Percentiles rank a stretch among this genome's conserved stretches.
These are phyloP conservation scores for Xylariaceae sp. DNA, from an alignment of 2,329 filamentous ascomycete genomes.

Conservation along the genomic window DNA sequence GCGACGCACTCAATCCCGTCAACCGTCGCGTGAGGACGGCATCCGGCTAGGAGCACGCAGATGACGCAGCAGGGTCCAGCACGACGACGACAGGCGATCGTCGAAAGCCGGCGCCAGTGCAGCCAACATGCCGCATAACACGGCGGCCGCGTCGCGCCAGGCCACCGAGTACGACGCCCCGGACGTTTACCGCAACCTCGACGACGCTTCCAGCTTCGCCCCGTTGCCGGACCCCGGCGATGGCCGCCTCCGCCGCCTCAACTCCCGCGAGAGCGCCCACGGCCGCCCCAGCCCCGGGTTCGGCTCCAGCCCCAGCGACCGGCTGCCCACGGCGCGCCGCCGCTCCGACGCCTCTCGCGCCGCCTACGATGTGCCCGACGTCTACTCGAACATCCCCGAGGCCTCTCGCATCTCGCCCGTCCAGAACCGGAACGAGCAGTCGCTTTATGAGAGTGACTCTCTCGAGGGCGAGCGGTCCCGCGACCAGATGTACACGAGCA, in stretches of 20 bases:
- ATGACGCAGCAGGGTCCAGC: no score
- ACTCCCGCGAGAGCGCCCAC: no score
- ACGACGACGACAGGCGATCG: no score
- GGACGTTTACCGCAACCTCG: constrained; percentile 13
- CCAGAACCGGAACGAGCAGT: constrained; percentile 32
- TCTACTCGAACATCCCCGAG: constrained; percentile 37
- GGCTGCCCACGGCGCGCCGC: neutral
- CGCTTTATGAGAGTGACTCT: constrained; percentile 28
- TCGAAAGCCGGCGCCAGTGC: no score
- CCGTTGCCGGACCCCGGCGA: constrained; percentile 1
- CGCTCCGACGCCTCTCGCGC: constrained; percentile 6
- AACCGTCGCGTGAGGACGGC: no score
- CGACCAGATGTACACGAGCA: constrained; percentile 16
- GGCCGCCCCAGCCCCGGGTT: no score
- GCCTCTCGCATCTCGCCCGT: constrained; percentile 34
- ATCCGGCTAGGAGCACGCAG: no score
- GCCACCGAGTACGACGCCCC: constrained; percentile 24
- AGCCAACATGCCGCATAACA: no score
- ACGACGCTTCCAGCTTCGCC: constrained; percentile 12
- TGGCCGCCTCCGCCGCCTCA: constrained; percentile 14
- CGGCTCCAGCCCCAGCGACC: no score
- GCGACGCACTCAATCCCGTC: no score
- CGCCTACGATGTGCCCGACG: constrained; percentile 29
- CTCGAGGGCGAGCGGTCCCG: constrained; percentile 30
- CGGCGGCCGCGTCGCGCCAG: no score